Evolutionary conservation across 2,329 filamentous ascomycete genomes (phyloP).

Genomic region (Bretziella fagacearum): DNA sequence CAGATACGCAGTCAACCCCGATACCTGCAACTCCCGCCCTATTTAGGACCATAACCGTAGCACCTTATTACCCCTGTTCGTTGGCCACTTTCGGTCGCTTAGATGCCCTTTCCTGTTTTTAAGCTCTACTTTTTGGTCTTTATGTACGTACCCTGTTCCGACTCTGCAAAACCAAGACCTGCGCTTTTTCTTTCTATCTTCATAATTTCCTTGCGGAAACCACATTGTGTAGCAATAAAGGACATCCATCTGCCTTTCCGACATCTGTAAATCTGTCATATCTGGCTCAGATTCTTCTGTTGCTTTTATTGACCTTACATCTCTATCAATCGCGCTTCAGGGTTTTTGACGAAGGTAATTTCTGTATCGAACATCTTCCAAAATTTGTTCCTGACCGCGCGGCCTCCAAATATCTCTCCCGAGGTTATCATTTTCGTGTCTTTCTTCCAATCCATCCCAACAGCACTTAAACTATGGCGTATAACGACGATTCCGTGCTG

Average conservation of each 20-base stretch:
- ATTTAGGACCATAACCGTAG: not conserved
- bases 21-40: too few species aligned
- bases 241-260: too few species aligned
- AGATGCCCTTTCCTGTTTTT: not conserved
- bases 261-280: not conserved
- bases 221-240: not conserved
- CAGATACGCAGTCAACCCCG: too few species aligned
- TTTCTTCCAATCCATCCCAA: slow-evolving; percentile 14
- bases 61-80: not conserved
- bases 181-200: not conserved
- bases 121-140: not conserved
- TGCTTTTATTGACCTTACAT: not conserved
- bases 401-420: not conserved
- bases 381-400: slow-evolving; percentile 1
- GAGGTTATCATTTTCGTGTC: not conserved
- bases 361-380: not conserved
- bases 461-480: too few species aligned
- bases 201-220: not conserved
- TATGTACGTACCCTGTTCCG: not conserved
- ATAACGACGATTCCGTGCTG: slow-evolving; percentile 86
- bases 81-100: slow-evolving; percentile 2
- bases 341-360: not conserved
- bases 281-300: not conserved
- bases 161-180: not conserved
- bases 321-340: not conserved